A percentile compares a stretch with the other conserved stretches of the same genome.
Evolutionary conservation across 257 asterid species (phyloP).

Genomic region (Solanum bulbocastanum): DNA sequence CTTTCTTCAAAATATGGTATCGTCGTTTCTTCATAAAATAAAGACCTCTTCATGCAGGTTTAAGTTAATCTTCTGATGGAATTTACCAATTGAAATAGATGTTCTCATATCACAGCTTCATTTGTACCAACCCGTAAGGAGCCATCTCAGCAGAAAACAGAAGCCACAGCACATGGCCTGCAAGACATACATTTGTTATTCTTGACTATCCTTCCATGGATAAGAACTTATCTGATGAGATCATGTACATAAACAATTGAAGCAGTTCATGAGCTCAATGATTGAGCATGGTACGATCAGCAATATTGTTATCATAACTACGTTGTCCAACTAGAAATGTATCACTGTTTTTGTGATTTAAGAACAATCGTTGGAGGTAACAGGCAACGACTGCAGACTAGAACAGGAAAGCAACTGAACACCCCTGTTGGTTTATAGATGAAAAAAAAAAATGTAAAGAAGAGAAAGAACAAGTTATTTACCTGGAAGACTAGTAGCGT

Average conservation of each 20-base stretch:
- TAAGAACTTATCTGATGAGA: not conserved
- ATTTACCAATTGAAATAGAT: not conserved
- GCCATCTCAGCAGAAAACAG: conserved; percentile 73
- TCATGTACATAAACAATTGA: not conserved
- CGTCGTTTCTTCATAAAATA: not conserved
- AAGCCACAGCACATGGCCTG: conserved; percentile 84
- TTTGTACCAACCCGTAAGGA: conserved; percentile 87
- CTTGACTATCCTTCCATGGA: not conserved
- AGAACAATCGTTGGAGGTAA: not conserved
- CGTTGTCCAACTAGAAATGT: not conserved
- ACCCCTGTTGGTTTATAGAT: not conserved
- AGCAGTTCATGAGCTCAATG: not conserved
- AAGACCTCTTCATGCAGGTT: not conserved
- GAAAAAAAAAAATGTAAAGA: not conserved
- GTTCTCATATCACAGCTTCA: conserved; percentile 12
- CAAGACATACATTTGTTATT: not conserved
- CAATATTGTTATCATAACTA: not conserved
- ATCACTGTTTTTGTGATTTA: not conserved
- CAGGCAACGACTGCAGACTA: not conserved
- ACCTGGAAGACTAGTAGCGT: conserved; percentile 76
- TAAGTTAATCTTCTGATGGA: not conserved
- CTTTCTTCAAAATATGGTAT: not conserved
- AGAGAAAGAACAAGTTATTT: not conserved
- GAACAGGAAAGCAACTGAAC: not conserved
- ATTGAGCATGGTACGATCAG: not conserved